Conservation (phyloP, 208 protist species). For the Acanthamoeba triangularis region DNA sequence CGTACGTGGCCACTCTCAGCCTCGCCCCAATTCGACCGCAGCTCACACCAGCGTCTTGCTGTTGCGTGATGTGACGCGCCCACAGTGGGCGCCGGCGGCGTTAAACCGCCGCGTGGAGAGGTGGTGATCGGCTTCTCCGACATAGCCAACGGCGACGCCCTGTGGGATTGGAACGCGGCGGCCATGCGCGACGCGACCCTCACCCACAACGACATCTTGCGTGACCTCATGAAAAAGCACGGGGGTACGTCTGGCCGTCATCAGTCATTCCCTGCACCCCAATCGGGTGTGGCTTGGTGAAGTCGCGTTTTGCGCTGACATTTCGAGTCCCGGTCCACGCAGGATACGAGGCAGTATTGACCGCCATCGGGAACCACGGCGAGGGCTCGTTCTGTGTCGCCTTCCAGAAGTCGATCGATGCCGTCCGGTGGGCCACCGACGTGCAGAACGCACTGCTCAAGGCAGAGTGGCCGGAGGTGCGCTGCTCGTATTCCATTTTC, state of each 20-base stretch:
- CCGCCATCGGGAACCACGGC: background rate
- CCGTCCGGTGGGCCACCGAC: background rate
- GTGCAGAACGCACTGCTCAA: conserved; percentile 55
- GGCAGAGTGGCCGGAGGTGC: conserved; percentile 44
- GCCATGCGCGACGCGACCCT: conserved; percentile 13
- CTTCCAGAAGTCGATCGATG: conserved; percentile 36
- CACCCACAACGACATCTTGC: conserved; percentile 17
- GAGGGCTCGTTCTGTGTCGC: conserved; percentile 76
- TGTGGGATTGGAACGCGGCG: conserved; percentile 32
- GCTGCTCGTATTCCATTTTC: background rate
- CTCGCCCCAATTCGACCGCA: no score
- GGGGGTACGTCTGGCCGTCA: background rate
- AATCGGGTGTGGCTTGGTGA: no score
- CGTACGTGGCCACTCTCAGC: background rate
- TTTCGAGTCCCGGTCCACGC: background rate
- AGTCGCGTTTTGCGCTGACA: no score
- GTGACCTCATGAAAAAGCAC: conserved; percentile 6
- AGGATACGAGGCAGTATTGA: conserved; percentile 28
- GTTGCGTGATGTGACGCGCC: no score
- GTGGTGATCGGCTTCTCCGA: conserved; percentile 12
- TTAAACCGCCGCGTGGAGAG: background rate
- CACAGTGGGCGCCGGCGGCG: background rate
- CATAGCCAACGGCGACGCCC: conserved; percentile 15
- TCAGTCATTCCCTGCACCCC: no score
- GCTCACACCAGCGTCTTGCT: no score